Evolutionary conservation across 2,329 filamentous ascomycete genomes (phyloP).

Genomic region (Aureobasidium sp.): DNA sequence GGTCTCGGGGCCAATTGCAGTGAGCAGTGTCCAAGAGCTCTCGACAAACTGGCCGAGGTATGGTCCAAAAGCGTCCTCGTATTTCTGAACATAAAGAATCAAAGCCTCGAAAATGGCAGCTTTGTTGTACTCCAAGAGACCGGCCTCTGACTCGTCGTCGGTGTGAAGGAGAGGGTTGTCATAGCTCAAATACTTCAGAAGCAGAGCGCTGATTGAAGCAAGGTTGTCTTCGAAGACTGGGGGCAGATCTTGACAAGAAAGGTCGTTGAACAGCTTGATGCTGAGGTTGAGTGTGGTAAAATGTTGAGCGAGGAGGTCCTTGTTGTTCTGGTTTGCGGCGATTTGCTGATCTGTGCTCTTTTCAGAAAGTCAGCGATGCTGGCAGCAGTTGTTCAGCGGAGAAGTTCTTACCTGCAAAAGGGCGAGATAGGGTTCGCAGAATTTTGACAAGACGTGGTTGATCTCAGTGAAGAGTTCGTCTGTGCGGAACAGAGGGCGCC

Average conservation of each 20-base stretch:
- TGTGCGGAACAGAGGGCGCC: conserved; percentile 88
- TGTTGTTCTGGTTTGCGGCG: conserved; percentile 67
- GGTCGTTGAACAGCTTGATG: conserved; percentile 88
- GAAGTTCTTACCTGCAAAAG: conserved; percentile 46
- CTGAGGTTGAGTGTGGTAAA: conserved; percentile 83
- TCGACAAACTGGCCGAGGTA: conserved; percentile 79
- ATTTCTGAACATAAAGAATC: conserved; percentile 88
- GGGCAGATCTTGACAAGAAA: conserved; percentile 94
- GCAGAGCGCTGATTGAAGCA: conserved; percentile 63
- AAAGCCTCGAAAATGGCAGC: conserved; percentile 89
- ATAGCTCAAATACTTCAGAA: conserved; percentile 91
- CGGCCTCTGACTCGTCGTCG: conserved; percentile 83
- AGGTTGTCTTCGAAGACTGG: conserved; percentile 92
- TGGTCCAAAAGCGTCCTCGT: conserved; percentile 82
- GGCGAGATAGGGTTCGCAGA: conserved; percentile 74
- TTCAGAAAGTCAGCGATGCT: not conserved
- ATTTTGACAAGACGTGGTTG: conserved; percentile 85
- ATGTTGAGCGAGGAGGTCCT: conserved; percentile 64
- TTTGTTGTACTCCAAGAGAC: conserved; percentile 77
- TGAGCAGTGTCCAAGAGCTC: conserved; percentile 86
- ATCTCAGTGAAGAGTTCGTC: conserved; percentile 92
- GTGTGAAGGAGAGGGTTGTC: conserved; percentile 75
- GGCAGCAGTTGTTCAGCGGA: not conserved
- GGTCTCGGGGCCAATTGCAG: conserved; percentile 74
- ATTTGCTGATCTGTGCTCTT: conserved; percentile 65